Conservation (phyloP, 805 yeast genomes). For the Blastobotrys mokoenaii region DNA sequence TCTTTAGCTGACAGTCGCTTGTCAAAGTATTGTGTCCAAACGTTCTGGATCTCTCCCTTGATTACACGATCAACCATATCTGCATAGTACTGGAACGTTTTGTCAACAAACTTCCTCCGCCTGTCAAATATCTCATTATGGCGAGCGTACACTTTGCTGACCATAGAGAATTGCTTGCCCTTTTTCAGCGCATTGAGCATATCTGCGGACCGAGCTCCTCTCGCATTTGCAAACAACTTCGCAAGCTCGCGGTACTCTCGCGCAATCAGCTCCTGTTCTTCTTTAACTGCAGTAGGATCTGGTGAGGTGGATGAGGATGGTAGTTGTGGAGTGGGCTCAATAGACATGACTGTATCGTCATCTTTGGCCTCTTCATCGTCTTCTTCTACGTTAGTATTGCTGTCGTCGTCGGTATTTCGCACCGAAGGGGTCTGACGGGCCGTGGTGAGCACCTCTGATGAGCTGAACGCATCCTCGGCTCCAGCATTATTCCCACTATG, state of each 20-base stretch:
- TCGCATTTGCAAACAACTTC: conserved; percentile 14
- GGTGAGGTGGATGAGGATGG: not conserved
- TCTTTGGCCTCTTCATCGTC: not conserved
- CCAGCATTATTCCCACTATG: too few relatives aligned
- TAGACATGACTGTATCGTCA: not conserved
- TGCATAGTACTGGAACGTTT: conserved; percentile 16
- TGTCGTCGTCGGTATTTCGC: not conserved
- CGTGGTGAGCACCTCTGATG: too few relatives aligned
- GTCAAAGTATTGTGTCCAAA: conserved; percentile 26
- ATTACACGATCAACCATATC: conserved; percentile 15
- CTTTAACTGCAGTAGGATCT: conserved; percentile 12
- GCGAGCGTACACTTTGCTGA: conserved; percentile 12
- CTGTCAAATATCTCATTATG: conserved; percentile 12
- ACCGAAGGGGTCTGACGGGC: too few relatives aligned
- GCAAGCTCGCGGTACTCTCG: conserved; percentile 17
- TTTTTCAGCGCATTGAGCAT: conserved; percentile 18
- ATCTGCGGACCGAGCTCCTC: conserved; percentile 12
- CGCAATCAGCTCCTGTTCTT: conserved; percentile 18
- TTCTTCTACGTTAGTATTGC: conserved; percentile 1
- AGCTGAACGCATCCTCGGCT: too few relatives aligned
- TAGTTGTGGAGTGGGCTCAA: not conserved
- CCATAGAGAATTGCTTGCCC: conserved; percentile 12
- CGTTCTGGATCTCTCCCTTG: conserved; percentile 17
- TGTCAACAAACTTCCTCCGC: conserved; percentile 9
- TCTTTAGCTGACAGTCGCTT: conserved; percentile 20